A percentile compares a stretch with the other conserved stretches of the same genome.
These are phyloP conservation scores for Alternaria panax DNA, from an alignment of 2,329 filamentous ascomycete genomes.

Conservation along the genomic window DNA sequence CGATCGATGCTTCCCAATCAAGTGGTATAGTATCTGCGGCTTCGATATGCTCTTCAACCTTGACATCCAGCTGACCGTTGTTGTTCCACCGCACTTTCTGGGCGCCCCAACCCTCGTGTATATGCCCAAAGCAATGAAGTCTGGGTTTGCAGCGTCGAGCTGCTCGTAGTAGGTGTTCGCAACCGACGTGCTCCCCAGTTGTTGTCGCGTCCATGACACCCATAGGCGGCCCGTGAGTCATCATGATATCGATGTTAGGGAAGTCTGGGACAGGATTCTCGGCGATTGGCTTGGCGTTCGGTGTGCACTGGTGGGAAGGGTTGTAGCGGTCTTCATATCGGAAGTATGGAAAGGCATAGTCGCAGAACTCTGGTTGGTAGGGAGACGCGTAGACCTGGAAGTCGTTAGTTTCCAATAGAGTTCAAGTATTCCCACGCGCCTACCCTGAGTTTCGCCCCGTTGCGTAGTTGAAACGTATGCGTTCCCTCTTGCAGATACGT, in stretches of 20 bases:
- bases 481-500: constrained; percentile 64
- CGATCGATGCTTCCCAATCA: constrained; percentile 24
- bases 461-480: constrained; percentile 55
- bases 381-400: constrained; percentile 60
- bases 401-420: constrained; percentile 3
- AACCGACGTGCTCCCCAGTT: constrained; percentile 57
- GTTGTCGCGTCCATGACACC: constrained; percentile 58
- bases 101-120: constrained; percentile 61
- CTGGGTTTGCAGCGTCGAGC: constrained; percentile 59
- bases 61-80: constrained; percentile 24
- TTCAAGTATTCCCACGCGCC: neutral
- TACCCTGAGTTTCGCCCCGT: constrained; percentile 58
- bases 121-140: constrained; percentile 70
- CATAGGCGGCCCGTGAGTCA: constrained; percentile 68
- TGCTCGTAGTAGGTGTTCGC: constrained; percentile 62
- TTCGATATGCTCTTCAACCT: constrained; percentile 30
- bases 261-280: constrained; percentile 55
- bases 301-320: constrained; percentile 37
- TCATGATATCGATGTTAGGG: constrained; percentile 61
- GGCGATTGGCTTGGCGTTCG: constrained; percentile 38
- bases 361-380: constrained; percentile 64
- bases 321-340: constrained; percentile 63
- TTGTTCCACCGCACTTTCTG: constrained; percentile 51
- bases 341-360: constrained; percentile 64
- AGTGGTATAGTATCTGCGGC: constrained; percentile 21